A percentile compares a stretch with the other conserved stretches of the same genome.
Evolutionary conservation across 495 filamentous ascomycete species (phyloP).

Genomic region (Aspergillus egyptiacus): DNA sequence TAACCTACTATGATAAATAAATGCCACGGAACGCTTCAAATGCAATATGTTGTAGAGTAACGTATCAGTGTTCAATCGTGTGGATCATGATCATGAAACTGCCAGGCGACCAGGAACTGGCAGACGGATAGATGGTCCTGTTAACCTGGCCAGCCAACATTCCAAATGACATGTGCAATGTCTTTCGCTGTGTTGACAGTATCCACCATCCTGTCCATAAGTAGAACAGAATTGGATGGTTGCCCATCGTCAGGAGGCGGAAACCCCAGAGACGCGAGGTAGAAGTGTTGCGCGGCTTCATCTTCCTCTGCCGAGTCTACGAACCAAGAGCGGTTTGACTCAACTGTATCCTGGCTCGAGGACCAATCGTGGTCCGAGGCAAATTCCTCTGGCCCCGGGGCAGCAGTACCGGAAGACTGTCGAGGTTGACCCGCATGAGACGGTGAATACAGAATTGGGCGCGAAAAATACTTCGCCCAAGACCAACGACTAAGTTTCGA

Average conservation of each 20-base stretch:
- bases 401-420: slow-evolving; percentile 60
- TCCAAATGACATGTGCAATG: slow-evolving; percentile 96
- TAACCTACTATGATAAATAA: not conserved
- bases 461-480: slow-evolving; percentile 31
- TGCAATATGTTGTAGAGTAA: slow-evolving; percentile 1
- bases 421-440: slow-evolving; percentile 67
- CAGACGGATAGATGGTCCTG: not conserved
- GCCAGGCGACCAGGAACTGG: not conserved
- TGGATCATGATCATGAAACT: not conserved
- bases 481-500: slow-evolving; percentile 34
- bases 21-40: slow-evolving; percentile 3
- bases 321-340: slow-evolving; percentile 32
- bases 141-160: slow-evolving; percentile 88
- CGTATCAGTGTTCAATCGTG: not conserved
- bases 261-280: slow-evolving; percentile 74
- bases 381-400: slow-evolving; percentile 64
- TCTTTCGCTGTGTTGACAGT: slow-evolving; percentile 95
- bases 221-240: slow-evolving; percentile 40
- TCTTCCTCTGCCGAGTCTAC: slow-evolving; percentile 32
- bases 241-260: slow-evolving; percentile 67
- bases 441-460: slow-evolving; percentile 52
- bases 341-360: slow-evolving; percentile 13
- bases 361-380: slow-evolving; percentile 49
- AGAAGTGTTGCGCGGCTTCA: slow-evolving; percentile 45
- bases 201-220: slow-evolving; percentile 81